Conservation (phyloP, 108 stramenopile species). For the Epithemia pelagica region DNA sequence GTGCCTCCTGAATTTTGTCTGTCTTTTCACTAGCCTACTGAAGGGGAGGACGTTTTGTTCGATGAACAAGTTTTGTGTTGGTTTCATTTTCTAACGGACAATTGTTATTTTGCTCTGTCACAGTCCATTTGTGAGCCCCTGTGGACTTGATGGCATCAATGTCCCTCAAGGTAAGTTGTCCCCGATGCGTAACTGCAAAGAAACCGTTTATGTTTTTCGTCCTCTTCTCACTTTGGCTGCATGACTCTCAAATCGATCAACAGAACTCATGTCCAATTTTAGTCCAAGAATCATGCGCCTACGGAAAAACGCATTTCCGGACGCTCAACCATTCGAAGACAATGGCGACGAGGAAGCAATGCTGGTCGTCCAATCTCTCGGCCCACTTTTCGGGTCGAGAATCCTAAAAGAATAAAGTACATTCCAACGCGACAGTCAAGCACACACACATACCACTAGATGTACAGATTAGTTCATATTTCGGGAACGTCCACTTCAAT, state of each 20-base stretch:
- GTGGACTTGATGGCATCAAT: not conserved
- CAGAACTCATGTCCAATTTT: not conserved
- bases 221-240: too few species aligned
- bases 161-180: not conserved
- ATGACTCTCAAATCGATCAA: too few species aligned
- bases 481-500: too few species aligned
- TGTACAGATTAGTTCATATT: not conserved
- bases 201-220: too few species aligned
- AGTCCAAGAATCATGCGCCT: not conserved
- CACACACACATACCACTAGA: not conserved
- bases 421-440: too few species aligned
- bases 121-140: not conserved
- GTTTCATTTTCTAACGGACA: too few species aligned
- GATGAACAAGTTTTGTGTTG: too few species aligned
- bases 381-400: not conserved
- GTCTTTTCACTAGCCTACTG: not conserved
- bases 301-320: not conserved
- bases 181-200: too few species aligned
- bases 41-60: too few species aligned
- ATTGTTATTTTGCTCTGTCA: not conserved
- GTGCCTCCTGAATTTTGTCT: not conserved
- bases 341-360: not conserved
- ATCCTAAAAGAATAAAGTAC: not conserved
- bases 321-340: not conserved
- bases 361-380: not conserved